Conservation (phyloP, 495 filamentous ascomycete genomes). For the Podospora fimiseda region DNA sequence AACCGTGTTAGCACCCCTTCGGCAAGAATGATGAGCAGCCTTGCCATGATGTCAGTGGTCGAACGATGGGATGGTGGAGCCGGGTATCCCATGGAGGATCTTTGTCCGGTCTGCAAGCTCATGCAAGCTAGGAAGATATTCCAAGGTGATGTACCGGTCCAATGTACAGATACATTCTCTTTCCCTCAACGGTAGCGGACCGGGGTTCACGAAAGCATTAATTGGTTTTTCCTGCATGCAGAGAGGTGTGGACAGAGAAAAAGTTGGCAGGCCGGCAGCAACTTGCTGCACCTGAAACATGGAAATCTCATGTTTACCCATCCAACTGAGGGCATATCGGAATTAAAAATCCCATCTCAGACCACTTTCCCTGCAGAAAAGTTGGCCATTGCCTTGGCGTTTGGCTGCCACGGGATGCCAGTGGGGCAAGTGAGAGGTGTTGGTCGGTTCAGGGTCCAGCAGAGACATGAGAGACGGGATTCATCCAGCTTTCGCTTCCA, state of each 20-base stretch:
- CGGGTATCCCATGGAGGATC: constrained; percentile 2
- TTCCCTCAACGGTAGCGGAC: not conserved
- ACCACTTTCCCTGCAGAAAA: not conserved
- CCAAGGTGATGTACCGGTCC: not conserved
- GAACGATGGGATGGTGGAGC: constrained; percentile 4
- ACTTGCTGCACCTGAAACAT: not conserved
- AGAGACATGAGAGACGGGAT: not conserved
- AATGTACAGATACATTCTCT: not conserved
- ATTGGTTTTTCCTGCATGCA: not conserved
- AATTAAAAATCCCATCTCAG: constrained; percentile 8
- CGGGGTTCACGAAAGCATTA: no score
- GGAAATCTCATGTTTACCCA: constrained; percentile 12
- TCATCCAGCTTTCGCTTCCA: no score
- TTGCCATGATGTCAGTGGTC: constrained; percentile 29
- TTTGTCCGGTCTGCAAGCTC: constrained; percentile 2
- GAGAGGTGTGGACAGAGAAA: not conserved
- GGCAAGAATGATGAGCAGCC: constrained; percentile 5
- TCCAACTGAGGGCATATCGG: constrained; percentile 13
- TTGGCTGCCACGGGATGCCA: no score
- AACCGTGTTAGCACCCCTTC: constrained; percentile 5
- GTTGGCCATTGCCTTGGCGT: not conserved
- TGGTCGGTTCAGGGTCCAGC: not conserved
- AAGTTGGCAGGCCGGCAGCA: constrained; percentile 18
- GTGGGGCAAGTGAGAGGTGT: not conserved
- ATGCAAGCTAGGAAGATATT: not conserved